Evolutionary conservation across 352 stramenopile genomes (phyloP).

Genomic region (Phytopythium sindhum): DNA sequence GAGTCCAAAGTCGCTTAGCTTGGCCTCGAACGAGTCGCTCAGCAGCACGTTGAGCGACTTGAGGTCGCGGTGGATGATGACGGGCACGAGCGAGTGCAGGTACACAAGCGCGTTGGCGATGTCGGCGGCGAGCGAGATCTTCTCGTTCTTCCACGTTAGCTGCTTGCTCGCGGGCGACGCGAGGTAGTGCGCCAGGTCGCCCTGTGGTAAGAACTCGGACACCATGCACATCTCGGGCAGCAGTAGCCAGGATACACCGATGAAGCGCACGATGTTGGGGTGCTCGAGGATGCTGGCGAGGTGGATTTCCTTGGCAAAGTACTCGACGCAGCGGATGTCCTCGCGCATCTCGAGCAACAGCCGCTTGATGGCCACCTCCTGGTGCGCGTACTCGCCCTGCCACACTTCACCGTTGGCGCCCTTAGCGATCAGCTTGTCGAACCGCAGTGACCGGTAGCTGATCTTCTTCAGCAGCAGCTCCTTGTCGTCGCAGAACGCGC

Average conservation of each 20-base stretch:
- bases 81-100: slow-evolving; percentile 49
- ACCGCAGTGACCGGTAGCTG: slow-evolving; percentile 6
- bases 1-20: slow-evolving; percentile 45
- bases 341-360: slow-evolving; percentile 25
- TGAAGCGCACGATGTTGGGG: slow-evolving; percentile 47
- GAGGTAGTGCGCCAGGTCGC: slow-evolving; percentile 37
- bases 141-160: slow-evolving; percentile 35
- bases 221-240: slow-evolving; percentile 45
- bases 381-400: slow-evolving; percentile 40
- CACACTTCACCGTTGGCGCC: slow-evolving; percentile 45
- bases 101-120: slow-evolving; percentile 56
- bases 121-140: slow-evolving; percentile 34
- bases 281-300: slow-evolving; percentile 44
- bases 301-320: slow-evolving; percentile 43
- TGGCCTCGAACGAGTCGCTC: slow-evolving; percentile 35
- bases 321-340: slow-evolving; percentile 21
- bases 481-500: slow-evolving; percentile 11
- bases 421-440: slow-evolving; percentile 11
- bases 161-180: slow-evolving; percentile 22
- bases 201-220: slow-evolving; percentile 34
- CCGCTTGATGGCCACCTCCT: slow-evolving; percentile 33
- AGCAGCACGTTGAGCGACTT: slow-evolving; percentile 58
- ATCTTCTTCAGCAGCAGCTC: slow-evolving; percentile 18
- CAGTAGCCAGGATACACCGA: slow-evolving; percentile 43
- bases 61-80: slow-evolving; percentile 71